Conservation (phyloP, 768 basidiomycete species). For the Russula dissimulans region DNA sequence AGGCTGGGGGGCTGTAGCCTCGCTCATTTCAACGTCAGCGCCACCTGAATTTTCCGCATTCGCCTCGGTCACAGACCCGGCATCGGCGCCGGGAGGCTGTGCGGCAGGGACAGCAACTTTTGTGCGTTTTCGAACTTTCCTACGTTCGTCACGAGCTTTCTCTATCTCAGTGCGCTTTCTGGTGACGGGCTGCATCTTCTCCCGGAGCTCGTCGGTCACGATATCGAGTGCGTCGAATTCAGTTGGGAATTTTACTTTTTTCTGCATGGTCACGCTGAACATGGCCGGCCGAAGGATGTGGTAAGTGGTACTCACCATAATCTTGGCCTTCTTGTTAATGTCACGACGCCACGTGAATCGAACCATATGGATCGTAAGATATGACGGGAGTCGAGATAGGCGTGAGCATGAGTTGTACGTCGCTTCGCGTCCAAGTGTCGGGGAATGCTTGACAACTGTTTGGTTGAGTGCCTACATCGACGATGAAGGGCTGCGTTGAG, state of each 20-base stretch:
- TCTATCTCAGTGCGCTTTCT: slow-evolving; percentile 69
- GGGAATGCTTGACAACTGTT: slow-evolving; percentile 77
- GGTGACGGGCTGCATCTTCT: slow-evolving; percentile 60
- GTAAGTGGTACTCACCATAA: slow-evolving; percentile 53
- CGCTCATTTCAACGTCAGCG: slow-evolving; percentile 45
- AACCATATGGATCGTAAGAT: slow-evolving; percentile 88
- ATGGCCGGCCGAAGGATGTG: not conserved
- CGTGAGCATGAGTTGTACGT: slow-evolving; percentile 74
- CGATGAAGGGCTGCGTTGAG: not conserved
- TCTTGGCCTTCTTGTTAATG: slow-evolving; percentile 88
- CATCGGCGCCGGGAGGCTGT: slow-evolving; percentile 10
- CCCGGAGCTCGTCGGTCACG: slow-evolving; percentile 67
- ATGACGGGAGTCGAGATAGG: slow-evolving; percentile 73
- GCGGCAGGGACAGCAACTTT: slow-evolving; percentile 34
- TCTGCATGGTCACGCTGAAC: slow-evolving; percentile 31
- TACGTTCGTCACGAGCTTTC: slow-evolving; percentile 74
- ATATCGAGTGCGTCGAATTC: slow-evolving; percentile 85
- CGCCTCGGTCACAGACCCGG: slow-evolving; percentile 2
- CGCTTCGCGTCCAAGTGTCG: slow-evolving; percentile 71
- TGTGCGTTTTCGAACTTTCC: slow-evolving; percentile 71
- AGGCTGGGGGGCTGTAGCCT: slow-evolving; percentile 24
- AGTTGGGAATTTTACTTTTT: slow-evolving; percentile 85
- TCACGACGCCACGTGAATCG: slow-evolving; percentile 93
- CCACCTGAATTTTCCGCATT: slow-evolving; percentile 3
- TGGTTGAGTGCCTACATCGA: slow-evolving; percentile 66